Percentiles rank a stretch among this genome's conserved stretches.
Evolutionary conservation across 148 eudicot species (phyloP).

Genomic region (Rheum nobile): DNA sequence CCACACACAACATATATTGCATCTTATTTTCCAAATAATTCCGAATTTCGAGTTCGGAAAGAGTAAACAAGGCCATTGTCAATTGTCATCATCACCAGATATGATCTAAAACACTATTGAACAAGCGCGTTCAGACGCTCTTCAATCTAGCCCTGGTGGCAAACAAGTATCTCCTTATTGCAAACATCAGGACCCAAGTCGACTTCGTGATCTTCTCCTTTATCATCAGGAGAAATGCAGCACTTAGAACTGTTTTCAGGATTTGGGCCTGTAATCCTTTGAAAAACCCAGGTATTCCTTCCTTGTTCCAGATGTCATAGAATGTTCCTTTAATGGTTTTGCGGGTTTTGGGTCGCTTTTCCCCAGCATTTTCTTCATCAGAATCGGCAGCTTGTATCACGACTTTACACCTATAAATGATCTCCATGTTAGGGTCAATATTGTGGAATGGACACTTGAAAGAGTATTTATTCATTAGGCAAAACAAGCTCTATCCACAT

Average conservation of each 20-base stretch:
- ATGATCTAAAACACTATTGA: background rate
- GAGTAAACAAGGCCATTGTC: background rate
- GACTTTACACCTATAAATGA: constrained; percentile 62
- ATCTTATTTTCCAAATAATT: background rate
- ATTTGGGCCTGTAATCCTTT: constrained; percentile 89
- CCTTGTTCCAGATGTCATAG: constrained; percentile 57
- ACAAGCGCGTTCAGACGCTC: constrained; percentile 24
- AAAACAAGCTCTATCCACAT: background rate
- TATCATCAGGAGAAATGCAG: constrained; percentile 88
- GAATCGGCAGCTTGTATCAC: constrained; percentile 76
- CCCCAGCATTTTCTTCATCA: constrained; percentile 26
- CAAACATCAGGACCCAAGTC: constrained; percentile 77
- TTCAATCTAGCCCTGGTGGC: constrained; percentile 34
- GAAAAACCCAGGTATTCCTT: constrained; percentile 70
- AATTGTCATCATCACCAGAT: background rate
- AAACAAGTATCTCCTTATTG: constrained; percentile 42
- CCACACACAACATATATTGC: background rate
- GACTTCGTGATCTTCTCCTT: constrained; percentile 88
- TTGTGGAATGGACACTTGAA: background rate
- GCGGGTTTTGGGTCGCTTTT: constrained; percentile 30
- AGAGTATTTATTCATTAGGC: background rate
- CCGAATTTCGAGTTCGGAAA: background rate
- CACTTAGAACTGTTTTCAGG: constrained; percentile 83
- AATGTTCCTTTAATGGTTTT: constrained; percentile 51
- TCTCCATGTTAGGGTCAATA: background rate